Base-by-base conservation (phyloP, 441 rosid genomes). In the Pelargonium myrrhifolium region DNA sequence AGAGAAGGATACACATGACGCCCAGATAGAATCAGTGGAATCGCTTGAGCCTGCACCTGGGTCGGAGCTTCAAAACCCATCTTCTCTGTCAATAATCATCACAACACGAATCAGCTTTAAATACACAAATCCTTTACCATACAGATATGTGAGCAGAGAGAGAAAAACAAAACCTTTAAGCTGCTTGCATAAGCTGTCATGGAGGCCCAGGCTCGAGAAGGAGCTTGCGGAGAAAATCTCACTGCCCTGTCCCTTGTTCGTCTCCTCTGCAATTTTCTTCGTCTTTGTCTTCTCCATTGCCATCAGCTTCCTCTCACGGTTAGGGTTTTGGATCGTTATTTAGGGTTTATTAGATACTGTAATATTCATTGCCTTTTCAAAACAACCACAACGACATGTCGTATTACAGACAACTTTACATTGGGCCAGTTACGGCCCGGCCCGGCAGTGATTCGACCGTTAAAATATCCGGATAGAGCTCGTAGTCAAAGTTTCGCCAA, bases 21-120 rank as follows among this genome's bases (percentile, higher is more conserved):
- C 56, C 97, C 95, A 11, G 98, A 82, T 75, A 93, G 97, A 69
- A 90, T 80, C 49, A 90, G 86, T 31, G 97, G 98, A 73, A 93
- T 89, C 40, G 98, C 84, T 80, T 89, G 88, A 79, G 97, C 97
- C 77, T 93, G 98, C 8, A 90, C 89, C 31, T n/a, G 77, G 0
- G 98, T 93, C 4, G 97, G 97, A 74, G 87, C 84, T 64, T 86
- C 88, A 73, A 87, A 90, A 22, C 92, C 89, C 86, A 93, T 78
- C 81, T 90, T 85, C 73, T 89, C 98, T 93, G 85, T 24, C 4
- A 31, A 24, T 15, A 61, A n/a, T n/a, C n/a, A 65, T 31, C 22
- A 18, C 14, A 49, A 26, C 60, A 9, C 24, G 12, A 55, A 20
- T 55, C 8, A 55, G 60, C 26, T 55, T 55, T 12, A 55, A 55